Evolutionary conservation across 2,329 filamentous ascomycete genomes (phyloP).

Genomic region (Fusarium subglutinans): DNA sequence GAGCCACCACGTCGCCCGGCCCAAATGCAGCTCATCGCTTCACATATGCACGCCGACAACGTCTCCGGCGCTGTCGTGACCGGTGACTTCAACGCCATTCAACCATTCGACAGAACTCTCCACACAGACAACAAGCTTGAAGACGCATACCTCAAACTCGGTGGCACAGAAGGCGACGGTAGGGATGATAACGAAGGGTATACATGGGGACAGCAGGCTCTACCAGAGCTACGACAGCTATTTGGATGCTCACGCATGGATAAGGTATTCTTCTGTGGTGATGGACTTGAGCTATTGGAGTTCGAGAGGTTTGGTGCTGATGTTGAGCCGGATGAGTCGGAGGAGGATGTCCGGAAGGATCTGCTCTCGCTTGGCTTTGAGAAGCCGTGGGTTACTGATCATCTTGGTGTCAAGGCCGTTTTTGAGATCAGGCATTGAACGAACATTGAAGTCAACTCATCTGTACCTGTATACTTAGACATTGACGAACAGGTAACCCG

Average conservation of each 20-base stretch:
- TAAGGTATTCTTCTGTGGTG: constrained; percentile 59
- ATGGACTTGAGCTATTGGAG: constrained; percentile 25
- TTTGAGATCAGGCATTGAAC: neutral
- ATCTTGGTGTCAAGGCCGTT: constrained; percentile 5
- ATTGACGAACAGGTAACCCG: fast-evolving
- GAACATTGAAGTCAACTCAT: neutral
- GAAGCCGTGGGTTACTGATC: constrained; percentile 12
- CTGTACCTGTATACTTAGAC: fast-evolving
- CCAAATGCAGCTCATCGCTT: constrained; percentile 57
- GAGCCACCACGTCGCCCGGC: constrained; percentile 58
- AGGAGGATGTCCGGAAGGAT: neutral
- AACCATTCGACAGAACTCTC: constrained; percentile 60
- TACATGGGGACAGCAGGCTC: constrained; percentile 67
- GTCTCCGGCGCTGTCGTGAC: constrained; percentile 57
- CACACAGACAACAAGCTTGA: constrained; percentile 58
- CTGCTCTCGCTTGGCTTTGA: constrained; percentile 12
- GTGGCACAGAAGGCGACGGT: constrained; percentile 58
- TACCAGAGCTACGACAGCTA: constrained; percentile 49
- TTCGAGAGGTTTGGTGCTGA: constrained; percentile 60
- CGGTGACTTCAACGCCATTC: constrained; percentile 68
- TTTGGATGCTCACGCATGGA: constrained; percentile 65
- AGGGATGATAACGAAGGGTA: constrained; percentile 52
- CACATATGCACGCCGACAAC: constrained; percentile 51
- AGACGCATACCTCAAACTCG: constrained; percentile 62
- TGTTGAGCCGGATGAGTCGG: constrained; percentile 40